These are phyloP conservation scores for Rhizoctonia solani DNA, from an alignment of 1,284 basidiomycete species.

Conservation along the genomic window DNA sequence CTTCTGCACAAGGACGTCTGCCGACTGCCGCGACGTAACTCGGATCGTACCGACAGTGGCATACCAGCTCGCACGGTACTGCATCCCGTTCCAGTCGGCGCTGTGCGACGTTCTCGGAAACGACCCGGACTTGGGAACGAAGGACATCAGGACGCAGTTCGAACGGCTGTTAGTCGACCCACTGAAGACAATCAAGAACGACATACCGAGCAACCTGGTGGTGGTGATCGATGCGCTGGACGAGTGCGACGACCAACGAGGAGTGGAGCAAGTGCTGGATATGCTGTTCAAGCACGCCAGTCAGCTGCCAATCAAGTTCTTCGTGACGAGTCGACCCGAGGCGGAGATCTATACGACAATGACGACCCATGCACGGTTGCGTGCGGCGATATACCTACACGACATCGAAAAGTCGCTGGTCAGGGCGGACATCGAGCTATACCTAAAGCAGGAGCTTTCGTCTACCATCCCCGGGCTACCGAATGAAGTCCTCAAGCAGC, in stretches of 20 bases:
- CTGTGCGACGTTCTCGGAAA: neutral
- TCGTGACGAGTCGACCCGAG: constrained; percentile 6
- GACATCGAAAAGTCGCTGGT: neutral
- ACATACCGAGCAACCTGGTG: neutral
- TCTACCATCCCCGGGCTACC: neutral
- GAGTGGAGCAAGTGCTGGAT: neutral
- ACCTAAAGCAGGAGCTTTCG: neutral
- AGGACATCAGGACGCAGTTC: neutral
- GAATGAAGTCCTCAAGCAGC: neutral
- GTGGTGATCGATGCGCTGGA: neutral
- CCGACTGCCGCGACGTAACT: neutral
- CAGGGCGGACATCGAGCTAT: neutral
- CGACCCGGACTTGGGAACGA: neutral
- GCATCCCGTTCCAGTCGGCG: neutral
- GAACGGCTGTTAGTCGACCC: neutral
- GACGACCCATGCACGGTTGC: neutral
- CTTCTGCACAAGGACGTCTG: neutral
- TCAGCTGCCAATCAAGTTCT: neutral
- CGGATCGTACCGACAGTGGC: neutral
- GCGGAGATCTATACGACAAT: neutral
- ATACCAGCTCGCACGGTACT: neutral
- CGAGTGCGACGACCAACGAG: neutral
- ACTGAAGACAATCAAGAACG: neutral
- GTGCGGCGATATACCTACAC: neutral
- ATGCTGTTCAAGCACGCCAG: neutral